Percentiles rank a stretch among this genome's conserved stretches.
phyloP scores from a whole-genome alignment of 2,329 filamentous ascomycete species.

The Rutstroemia sp. region DNA sequence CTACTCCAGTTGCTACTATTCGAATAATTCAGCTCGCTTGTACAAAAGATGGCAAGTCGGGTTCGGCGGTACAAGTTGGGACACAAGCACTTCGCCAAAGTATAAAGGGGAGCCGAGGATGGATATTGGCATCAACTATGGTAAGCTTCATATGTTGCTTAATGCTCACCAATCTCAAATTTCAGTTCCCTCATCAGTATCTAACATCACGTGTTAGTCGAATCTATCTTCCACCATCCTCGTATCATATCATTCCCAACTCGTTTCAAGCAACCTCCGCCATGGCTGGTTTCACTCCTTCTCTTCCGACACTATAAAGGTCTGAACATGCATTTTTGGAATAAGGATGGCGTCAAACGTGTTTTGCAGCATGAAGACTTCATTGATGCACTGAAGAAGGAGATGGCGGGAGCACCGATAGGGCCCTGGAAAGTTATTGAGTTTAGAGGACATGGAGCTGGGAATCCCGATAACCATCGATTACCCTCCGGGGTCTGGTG shows the following conservation, averaged over 20 bases:
- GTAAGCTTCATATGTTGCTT: background rate
- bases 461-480: background rate
- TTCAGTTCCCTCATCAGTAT: background rate
- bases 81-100: constrained; percentile 13
- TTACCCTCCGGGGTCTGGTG: background rate
- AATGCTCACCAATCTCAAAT: background rate
- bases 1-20: constrained; percentile 18
- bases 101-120: constrained; percentile 4
- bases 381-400: background rate
- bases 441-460: background rate
- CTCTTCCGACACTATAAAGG: constrained; percentile 2
- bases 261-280: background rate
- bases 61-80: constrained; percentile 15
- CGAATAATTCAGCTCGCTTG: constrained; percentile 11
- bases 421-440: background rate
- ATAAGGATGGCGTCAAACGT: background rate
- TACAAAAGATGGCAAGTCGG: constrained; percentile 16
- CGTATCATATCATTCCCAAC: background rate
- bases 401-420: background rate
- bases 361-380: background rate
- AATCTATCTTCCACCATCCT: background rate
- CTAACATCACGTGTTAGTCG: background rate
- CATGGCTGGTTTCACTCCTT: background rate
- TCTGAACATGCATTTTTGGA: constrained; percentile 3
- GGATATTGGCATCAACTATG: constrained; percentile 1